Base-by-base conservation (phyloP, 2,329 filamentous ascomycete genomes). In the Cryphonectria radicalis region DNA sequence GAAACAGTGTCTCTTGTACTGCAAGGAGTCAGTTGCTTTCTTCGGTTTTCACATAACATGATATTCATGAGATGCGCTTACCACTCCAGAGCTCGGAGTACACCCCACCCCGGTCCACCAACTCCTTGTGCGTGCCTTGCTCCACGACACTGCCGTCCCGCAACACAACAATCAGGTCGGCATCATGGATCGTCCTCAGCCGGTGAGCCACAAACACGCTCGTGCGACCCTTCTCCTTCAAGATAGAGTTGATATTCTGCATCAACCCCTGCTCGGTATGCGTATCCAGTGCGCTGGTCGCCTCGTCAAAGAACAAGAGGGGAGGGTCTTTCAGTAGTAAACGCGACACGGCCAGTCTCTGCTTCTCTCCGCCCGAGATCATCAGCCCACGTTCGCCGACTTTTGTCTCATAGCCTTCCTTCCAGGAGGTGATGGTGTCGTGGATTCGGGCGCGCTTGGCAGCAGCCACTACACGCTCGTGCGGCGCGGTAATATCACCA, bases 181-280 rank as follows among this genome's bases (percentile, higher is more conserved):
- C 93, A 77, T 98, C 96, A 77, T 93, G 97, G 75, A 99, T 98
- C 0, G 96, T 98, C 67, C 95, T 89, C 72, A 99, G 83, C 25
- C 96, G 89, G 81, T 98, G 96, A 8, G 96, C 96, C 6, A 99
- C 92, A 78, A 98, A 98, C 0, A 99, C 93, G 75, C 94, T 98
- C 0, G 96, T 98, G 70, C 95, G 89, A 3, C 86, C 85, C 83
- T 97, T 97, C 77, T 97, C 95, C 76, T 92, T 92, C 68, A 98
- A 84, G 68, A 98, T 96, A 75, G 91, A 91, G 80, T 97, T 97
- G 80, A 98, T 98, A 78, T 98, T 97, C 73, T 91, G 87, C 84
- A 98, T 90, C 66, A 98, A 86, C 1, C 93, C 92, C 81, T 97
- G 93, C 82, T 98, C 95, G 0, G 95, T 98, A 78, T 97, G 93